Evolutionary conservation across 2,329 filamentous ascomycete species (phyloP), one percentile per base, ranked within the genome.

Genomic region (Aspergillus sp.): DNA sequence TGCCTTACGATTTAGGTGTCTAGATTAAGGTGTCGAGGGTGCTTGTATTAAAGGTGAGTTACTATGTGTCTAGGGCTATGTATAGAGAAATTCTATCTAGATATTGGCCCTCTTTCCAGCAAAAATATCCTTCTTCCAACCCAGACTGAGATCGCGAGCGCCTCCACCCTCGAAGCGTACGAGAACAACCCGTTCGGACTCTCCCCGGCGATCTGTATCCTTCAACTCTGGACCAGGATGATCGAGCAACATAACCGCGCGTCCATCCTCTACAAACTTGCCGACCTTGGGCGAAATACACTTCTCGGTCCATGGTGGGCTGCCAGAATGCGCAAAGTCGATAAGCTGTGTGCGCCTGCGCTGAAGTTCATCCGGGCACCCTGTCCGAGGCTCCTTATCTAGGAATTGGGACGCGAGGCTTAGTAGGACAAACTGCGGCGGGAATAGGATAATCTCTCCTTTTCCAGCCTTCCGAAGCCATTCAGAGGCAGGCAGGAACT

Each of bases 361-460:
- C 56, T 69, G 64, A 59, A 79, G 62, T 47, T 75, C 70, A 47
- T 74, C 69, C 31, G 67, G 25, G 1, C 70, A 70, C 49, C 53
- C 22, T 23, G 25, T 70, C 71, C 38, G 60, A 54, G 70, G 61
- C 50, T 74, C 72, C n/a, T 76, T 68, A 19, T 82, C 77, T 9
- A 87, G 76, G 62, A 83, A 85, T 4, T 78, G 77, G 0, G 81
- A 74, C 1, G 85, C 76, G 6, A 88, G 73, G 47, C 82, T 77
- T 2, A 87, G 76, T 7, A 89, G 78, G 64, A 88, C 81, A 72
- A 89, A 90, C 72, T 98, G 95, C 0, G 95, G 95, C 4, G 95
- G 95, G 72, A 96, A 97, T 5, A 99, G 80, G 61, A 96, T 91
- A 63, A 97, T 88, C 45, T 91, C 83, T 30, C 88, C 88, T 3